Conservation (phyloP, 75 land plant genomes). For the Ceratopteris richardii region DNA sequence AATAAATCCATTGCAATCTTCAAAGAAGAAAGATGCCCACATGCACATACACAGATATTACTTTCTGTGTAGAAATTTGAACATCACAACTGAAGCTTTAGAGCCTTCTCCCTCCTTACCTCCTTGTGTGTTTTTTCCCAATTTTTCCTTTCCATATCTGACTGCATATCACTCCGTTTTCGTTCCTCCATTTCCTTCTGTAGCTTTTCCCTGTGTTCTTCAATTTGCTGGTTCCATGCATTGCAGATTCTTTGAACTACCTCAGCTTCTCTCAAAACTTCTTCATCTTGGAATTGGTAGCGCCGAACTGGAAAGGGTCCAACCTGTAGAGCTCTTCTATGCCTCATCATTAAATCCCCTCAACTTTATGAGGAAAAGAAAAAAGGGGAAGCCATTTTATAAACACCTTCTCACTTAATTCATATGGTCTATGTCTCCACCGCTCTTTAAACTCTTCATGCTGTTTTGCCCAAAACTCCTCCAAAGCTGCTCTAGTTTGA, state of each 20-base stretch:
- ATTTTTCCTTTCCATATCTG: background rate
- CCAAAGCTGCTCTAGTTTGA: background rate
- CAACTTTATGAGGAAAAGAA: background rate
- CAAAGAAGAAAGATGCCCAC: no score
- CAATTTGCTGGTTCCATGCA: background rate
- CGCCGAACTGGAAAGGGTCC: background rate
- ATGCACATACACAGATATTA: no score
- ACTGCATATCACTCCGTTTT: background rate
- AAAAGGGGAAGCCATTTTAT: no score
- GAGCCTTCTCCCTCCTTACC: no score
- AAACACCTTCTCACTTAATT: background rate
- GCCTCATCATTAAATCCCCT: background rate
- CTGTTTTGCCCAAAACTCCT: background rate
- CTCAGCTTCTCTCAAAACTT: background rate
- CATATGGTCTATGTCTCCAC: slow-evolving; percentile 1
- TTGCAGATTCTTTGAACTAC: background rate
- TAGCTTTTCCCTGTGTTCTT: background rate
- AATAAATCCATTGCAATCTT: no score
- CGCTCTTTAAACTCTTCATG: slow-evolving; percentile 5
- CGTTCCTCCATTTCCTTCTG: background rate
- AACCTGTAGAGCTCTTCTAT: background rate
- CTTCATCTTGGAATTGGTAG: slow-evolving; percentile 1
- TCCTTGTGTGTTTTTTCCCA: background rate
- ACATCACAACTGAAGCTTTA: no score
- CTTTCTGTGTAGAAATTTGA: no score